Base-by-base conservation (phyloP, 805 yeast genomes). In the Priceomyces haplophilus region DNA sequence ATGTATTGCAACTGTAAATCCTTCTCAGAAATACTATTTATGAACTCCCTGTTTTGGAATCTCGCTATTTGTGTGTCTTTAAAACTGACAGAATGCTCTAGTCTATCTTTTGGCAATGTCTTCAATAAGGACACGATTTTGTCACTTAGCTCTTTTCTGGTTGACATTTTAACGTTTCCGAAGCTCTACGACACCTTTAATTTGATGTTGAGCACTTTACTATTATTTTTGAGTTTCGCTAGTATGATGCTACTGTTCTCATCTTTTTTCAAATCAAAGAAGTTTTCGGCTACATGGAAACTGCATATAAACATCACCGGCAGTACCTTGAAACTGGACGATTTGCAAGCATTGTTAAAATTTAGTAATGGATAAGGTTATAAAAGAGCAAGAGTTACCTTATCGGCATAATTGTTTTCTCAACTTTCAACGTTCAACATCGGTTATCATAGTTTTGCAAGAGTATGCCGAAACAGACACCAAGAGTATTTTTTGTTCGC, bases 401-500 rank as follows among this genome's bases (percentile, higher is more conserved):
- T 6, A 21, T 21, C 8, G 6, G 24, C 8, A 21, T 21, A 21
- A n/a, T n/a, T n/a, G n/a, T n/a, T n/a, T n/a, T 21, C 24, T 7
- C 24, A 8, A 21, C 6, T 21, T 21, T 6, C 24, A 21, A 21
- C 24, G 8, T 21, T 7, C 24, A 21, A 21, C 8, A 21, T 21
- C 6, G 24, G 8, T 8, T 21, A 21, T 21, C 6, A 21, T 21
- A 21, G 8, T 7, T 21, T 21, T 7, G 8, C 8, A 6, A 7
- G 24, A 21, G 8, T 12, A 34, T 34, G 37, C 8, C 37, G 11
- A 34, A 51, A 4, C 56, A 75, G 30, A 73, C 85, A 10, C 90
- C 90, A 23, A 75, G 90, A 61, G 76, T 84, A 39, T 73, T 84
- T 19, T 78, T 84, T 50, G 76, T 84, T 38, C 88, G 93, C 59